phyloP scores from a whole-genome alignment of 192 early-diverging fungal genomes.

The Rhizophagus clarus region DNA sequence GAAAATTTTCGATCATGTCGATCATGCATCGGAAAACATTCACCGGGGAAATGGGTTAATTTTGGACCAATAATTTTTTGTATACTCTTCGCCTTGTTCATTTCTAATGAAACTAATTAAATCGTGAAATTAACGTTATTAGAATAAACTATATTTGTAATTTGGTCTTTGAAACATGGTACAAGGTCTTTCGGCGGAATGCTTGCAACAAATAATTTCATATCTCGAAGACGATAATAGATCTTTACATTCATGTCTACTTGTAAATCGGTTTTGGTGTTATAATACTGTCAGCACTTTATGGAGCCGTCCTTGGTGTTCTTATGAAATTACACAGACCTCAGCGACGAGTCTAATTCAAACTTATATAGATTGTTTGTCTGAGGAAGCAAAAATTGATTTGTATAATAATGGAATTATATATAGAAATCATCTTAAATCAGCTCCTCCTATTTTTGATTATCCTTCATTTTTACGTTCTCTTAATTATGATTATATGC shows the following conservation, averaged over 20 bases:
- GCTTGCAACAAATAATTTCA: constrained; percentile 7
- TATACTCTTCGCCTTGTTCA: too few relatives aligned
- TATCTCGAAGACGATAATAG: not conserved
- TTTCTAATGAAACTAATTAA: too few relatives aligned
- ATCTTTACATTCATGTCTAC: not conserved
- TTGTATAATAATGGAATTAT: not conserved
- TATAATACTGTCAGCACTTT: not conserved
- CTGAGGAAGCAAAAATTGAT: not conserved
- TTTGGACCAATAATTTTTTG: too few relatives aligned
- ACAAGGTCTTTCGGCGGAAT: constrained; percentile 6
- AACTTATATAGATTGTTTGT: not conserved
- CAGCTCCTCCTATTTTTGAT: not conserved
- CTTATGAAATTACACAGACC: not conserved
- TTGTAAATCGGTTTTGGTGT: constrained; percentile 10
- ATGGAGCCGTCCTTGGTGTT: not conserved
- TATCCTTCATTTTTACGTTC: not conserved
- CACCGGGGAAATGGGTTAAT: too few relatives aligned
- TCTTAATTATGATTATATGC: constrained; percentile 6
- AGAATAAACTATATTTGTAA: too few relatives aligned
- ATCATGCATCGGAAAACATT: too few relatives aligned
- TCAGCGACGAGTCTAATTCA: not conserved
- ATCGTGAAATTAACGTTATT: too few relatives aligned
- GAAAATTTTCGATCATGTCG: too few relatives aligned
- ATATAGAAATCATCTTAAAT: not conserved
- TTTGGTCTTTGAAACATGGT: not conserved